A percentile compares a stretch with the other conserved stretches of the same genome.
Evolutionary conservation across 768 basidiomycete genomes (phyloP).

Genomic region (Phanerochaete carnosa): DNA sequence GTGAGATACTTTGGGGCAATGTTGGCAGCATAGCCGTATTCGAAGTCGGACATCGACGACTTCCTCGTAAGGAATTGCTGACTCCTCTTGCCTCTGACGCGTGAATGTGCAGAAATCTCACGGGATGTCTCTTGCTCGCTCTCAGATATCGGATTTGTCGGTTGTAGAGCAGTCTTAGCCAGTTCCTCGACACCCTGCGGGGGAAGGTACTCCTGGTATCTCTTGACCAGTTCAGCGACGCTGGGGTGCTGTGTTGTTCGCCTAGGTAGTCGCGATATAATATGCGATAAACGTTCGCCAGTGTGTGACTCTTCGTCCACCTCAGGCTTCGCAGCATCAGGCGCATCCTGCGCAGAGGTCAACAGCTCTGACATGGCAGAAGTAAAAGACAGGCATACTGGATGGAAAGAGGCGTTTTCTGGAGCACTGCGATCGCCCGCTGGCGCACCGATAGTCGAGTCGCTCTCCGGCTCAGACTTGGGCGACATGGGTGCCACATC

Average conservation of each 20-base stretch:
- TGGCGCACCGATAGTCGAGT: conserved; percentile 69
- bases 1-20: conserved; percentile 76
- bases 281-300: not conserved
- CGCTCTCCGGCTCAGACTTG: conserved; percentile 72
- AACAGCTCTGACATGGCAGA: not conserved
- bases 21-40: conserved; percentile 90
- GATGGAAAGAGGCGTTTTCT: not conserved
- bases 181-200: conserved; percentile 70
- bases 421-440: not conserved
- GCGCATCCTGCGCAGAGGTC: not conserved
- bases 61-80: conserved; percentile 50
- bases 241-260: conserved; percentile 52
- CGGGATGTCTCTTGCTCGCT: conserved; percentile 68
- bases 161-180: conserved; percentile 65
- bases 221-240: conserved; percentile 84
- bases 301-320: not conserved
- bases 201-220: conserved; percentile 76
- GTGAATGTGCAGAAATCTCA: conserved; percentile 32
- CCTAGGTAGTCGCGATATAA: conserved; percentile 44
- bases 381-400: conserved; percentile 13
- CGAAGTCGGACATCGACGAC: conserved; percentile 78
- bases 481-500: conserved; percentile 34
- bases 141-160: conserved; percentile 63
- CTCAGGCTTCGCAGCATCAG: conserved; percentile 5
- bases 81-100: conserved; percentile 45